A percentile compares a stretch with the other conserved stretches of the same genome.
phyloP scores from a whole-genome alignment of 805 yeast genomes.

The Cyberlindnera misumaiensis region DNA sequence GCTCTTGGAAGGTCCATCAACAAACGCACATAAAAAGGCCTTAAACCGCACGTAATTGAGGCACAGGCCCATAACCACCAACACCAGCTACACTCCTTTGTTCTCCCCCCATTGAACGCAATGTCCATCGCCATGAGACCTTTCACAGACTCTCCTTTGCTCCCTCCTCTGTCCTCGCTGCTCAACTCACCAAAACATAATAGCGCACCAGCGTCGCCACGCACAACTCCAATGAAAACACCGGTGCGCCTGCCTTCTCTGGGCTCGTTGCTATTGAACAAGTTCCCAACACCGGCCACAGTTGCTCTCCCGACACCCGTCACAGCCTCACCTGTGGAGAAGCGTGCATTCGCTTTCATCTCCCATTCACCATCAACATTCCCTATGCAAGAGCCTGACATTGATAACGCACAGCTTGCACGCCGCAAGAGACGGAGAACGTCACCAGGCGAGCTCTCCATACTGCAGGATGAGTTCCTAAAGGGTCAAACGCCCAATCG shows the following conservation, averaged over 20 bases:
- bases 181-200: slow-evolving; percentile 6
- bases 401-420: slow-evolving; percentile 88
- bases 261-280: slow-evolving; percentile 18
- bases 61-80: too few species aligned
- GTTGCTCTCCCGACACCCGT: slow-evolving; percentile 5
- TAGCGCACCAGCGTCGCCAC: slow-evolving; percentile 8
- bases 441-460: slow-evolving; percentile 74
- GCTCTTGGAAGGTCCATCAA: too few species aligned
- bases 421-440: slow-evolving; percentile 95
- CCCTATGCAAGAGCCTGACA: slow-evolving; percentile 73
- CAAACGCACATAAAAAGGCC: too few species aligned
- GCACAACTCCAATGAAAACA: slow-evolving; percentile 9
- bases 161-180: slow-evolving; percentile 16
- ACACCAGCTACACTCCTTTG: too few species aligned
- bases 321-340: slow-evolving; percentile 17
- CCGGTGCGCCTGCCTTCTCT: slow-evolving; percentile 24
- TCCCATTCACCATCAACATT: slow-evolving; percentile 89
- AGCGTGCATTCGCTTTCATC: slow-evolving; percentile 69
- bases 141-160: not conserved
- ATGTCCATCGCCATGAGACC: not conserved
- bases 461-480: slow-evolving; percentile 75
- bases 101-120: not conserved
- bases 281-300: not conserved
- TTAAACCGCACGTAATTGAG: too few species aligned
- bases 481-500: slow-evolving; percentile 78